Conservation (phyloP, 768 basidiomycete genomes). For the Xerocomellus intermedius region DNA sequence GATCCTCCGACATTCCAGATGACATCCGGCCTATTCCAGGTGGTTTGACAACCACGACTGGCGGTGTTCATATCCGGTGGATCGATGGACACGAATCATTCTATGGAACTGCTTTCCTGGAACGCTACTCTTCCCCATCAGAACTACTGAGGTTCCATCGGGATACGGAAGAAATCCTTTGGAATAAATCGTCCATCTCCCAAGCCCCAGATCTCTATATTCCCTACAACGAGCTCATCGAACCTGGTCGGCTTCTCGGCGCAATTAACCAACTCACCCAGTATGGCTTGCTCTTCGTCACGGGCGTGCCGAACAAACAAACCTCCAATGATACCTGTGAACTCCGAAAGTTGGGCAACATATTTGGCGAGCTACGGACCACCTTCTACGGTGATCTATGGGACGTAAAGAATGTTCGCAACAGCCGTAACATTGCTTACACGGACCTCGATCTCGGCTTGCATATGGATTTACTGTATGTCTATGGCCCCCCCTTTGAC, state of each 20-base stretch:
- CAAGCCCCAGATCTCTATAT: conserved; percentile 48
- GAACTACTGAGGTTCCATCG: conserved; percentile 43
- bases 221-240: conserved; percentile 49
- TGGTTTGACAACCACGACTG: conserved; percentile 41
- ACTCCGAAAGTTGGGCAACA: conserved; percentile 58
- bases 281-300: conserved; percentile 74
- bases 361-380: conserved; percentile 72
- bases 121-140: conserved; percentile 42
- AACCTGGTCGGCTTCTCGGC: conserved; percentile 45
- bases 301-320: conserved; percentile 61
- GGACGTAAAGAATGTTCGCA: conserved; percentile 75
- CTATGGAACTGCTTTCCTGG: conserved; percentile 49
- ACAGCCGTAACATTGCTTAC: conserved; percentile 91
- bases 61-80: conserved; percentile 56
- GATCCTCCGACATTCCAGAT: conserved; percentile 60
- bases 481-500: conserved; percentile 8
- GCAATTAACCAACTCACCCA: conserved; percentile 69
- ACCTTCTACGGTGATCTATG: conserved; percentile 91
- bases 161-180: conserved; percentile 40
- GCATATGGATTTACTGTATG: conserved; percentile 91
- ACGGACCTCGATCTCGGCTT: conserved; percentile 85
- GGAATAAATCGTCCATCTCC: conserved; percentile 45
- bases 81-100: conserved; percentile 57
- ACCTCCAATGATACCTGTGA: conserved; percentile 65
- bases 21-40: conserved; percentile 45